Conservation (phyloP, 176 grass and related monocot species). For the Ampelocalamus luodianensis region DNA sequence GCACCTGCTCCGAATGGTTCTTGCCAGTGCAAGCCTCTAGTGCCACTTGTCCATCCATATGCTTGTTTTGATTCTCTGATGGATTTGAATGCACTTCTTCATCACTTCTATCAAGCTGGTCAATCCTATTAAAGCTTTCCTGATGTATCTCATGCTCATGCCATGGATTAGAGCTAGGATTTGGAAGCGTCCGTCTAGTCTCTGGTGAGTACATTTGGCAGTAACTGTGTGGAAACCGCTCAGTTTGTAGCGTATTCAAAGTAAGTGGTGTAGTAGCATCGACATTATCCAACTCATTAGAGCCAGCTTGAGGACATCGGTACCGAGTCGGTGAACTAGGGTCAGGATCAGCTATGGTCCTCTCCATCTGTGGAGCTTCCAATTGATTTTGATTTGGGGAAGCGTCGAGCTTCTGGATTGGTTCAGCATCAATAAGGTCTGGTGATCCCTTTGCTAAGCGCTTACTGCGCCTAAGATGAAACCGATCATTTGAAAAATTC, state of each 20-base stretch:
- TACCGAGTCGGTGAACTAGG: slow-evolving; percentile 18
- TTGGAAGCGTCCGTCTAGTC: slow-evolving; percentile 23
- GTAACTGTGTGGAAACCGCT: slow-evolving; percentile 8
- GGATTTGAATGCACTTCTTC: slow-evolving; percentile 19
- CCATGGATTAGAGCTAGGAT: slow-evolving; percentile 39
- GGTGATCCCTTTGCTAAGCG: slow-evolving; percentile 35
- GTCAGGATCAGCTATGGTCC: slow-evolving; percentile 10
- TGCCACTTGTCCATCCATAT: slow-evolving; percentile 25
- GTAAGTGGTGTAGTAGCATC: slow-evolving; percentile 15
- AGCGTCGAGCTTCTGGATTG: slow-evolving; percentile 38
- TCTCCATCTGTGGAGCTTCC: slow-evolving; percentile 31
- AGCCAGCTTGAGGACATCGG: not conserved
- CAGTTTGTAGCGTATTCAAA: slow-evolving; percentile 21
- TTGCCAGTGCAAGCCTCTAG: slow-evolving; percentile 37
- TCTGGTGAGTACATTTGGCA: slow-evolving; percentile 37
- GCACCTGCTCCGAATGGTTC: not conserved
- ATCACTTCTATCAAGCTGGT: slow-evolving; percentile 27
- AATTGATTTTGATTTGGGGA: slow-evolving; percentile 32
- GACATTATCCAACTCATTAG: slow-evolving; percentile 23
- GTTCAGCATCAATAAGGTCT: slow-evolving; percentile 14
- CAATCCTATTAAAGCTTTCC: slow-evolving; percentile 19
- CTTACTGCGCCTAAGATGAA: slow-evolving; percentile 47
- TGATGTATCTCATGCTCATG: slow-evolving; percentile 41
- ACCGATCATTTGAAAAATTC: slow-evolving; percentile 31
- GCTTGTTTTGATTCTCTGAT: slow-evolving; percentile 37